Evolutionary conservation across 805 yeast genomes (phyloP).

Genomic region (Candida incommunis): DNA sequence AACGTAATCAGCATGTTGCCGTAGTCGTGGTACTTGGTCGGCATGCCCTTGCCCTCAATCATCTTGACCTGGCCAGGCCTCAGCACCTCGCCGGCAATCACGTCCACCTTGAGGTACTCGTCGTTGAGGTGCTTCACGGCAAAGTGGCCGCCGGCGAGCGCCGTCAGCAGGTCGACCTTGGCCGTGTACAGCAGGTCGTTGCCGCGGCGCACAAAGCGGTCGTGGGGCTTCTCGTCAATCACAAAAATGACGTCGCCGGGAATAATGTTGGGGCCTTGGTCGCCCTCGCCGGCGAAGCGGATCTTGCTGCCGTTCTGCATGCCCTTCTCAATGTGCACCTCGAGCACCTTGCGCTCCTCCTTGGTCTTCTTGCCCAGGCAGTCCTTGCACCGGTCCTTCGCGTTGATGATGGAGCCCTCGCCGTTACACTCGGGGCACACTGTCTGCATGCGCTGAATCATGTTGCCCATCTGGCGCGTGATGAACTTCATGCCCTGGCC

Average conservation of each 20-base stretch:
- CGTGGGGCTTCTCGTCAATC: conserved; percentile 81
- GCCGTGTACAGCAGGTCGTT: conserved; percentile 76
- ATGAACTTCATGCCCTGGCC: conserved; percentile 88
- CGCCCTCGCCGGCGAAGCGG: conserved; percentile 91
- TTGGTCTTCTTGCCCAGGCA: conserved; percentile 85
- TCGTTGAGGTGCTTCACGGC: conserved; percentile 83
- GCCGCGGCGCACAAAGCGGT: conserved; percentile 70
- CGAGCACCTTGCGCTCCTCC: conserved; percentile 81
- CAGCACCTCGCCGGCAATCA: conserved; percentile 87
- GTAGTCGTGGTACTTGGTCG: conserved; percentile 73
- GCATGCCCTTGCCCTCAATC: conserved; percentile 94
- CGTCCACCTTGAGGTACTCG: conserved; percentile 70
- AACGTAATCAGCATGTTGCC: conserved; percentile 85
- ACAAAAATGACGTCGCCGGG: conserved; percentile 96
- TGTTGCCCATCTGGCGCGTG: conserved; percentile 98
- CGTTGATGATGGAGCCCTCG: conserved; percentile 74
- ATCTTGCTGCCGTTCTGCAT: conserved; percentile 90
- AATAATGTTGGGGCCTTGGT: conserved; percentile 84
- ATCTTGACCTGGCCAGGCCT: conserved; percentile 73
- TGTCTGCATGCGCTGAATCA: conserved; percentile 96
- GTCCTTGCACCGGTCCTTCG: conserved; percentile 73
- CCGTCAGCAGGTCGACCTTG: conserved; percentile 82
- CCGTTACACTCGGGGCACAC: conserved; percentile 89
- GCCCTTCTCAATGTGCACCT: conserved; percentile 93
- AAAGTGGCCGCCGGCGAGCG: conserved; percentile 91